Percentiles rank a stretch among this genome's conserved stretches.
Conservation (phyloP, 139 green algal genomes). For the Tetradesmus lagerheimii region DNA sequence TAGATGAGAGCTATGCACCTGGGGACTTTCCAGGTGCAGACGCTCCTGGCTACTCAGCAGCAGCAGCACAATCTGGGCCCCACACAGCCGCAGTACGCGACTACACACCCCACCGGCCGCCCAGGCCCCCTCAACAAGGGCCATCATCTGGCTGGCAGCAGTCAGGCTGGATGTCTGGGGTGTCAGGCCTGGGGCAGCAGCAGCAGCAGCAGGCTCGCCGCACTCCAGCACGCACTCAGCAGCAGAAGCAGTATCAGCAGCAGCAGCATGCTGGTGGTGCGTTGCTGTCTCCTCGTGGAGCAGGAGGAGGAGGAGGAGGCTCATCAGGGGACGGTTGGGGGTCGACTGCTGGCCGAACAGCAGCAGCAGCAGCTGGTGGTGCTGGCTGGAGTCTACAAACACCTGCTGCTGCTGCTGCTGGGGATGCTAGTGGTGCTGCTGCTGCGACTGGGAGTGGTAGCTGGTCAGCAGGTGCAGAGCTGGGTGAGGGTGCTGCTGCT, state of each 20-base stretch:
- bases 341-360: neutral
- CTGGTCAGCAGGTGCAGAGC: neutral
- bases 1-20: neutral
- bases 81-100: neutral
- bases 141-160: neutral
- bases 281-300: neutral
- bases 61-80: neutral
- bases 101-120: neutral
- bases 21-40: neutral
- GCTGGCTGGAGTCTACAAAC: neutral
- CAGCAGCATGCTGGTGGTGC: neutral
- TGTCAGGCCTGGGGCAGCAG: neutral
- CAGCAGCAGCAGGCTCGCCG: neutral
- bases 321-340: neutral
- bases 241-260: neutral
- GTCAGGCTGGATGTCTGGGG: conserved; percentile 1
- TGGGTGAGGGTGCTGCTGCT: neutral
- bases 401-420: neutral
- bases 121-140: neutral
- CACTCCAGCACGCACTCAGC: neutral
- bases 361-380: neutral
- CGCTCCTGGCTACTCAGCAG: conserved; percentile 23
- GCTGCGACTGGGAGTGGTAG: too few relatives aligned
- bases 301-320: neutral
- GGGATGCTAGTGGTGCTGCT: too few relatives aligned